Evolutionary conservation across 106 monocot genomes (phyloP), one percentile per base, ranked within the genome.

Genomic region (Posidonia australis): DNA sequence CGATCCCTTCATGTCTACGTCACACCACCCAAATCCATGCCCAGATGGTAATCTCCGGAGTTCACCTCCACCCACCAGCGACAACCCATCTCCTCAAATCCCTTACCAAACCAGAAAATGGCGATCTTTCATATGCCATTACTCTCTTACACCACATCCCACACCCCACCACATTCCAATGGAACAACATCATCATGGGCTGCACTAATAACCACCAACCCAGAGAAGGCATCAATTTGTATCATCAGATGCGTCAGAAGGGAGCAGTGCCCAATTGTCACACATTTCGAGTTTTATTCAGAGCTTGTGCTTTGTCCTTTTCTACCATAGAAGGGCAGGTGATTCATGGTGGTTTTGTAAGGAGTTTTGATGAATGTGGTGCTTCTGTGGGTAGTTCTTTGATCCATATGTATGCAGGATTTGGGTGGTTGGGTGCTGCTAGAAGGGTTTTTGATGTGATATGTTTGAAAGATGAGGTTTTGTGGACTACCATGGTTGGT

Each of bases 251-350:
- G 83, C 79, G 51, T 17, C 46, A 53, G n/a, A 32, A 24, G 3
- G 77, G 60, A 21, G 46, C 67, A 5, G 32, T 13, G 1, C 71
- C 73, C 7, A 83, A 86, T 49, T 45, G 66, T 1, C 75, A 75
- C 54, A 86, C 91, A 1, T 91, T 84, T 56, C 63, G 55, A 25
- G 74, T 77, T 77, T 25, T 86, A 16, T 79, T 91, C 77, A 81
- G 74, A 57, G 76, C 83, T 13, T 84, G 74, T 48, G 41, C 45
- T 42, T 12, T 47, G 29, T 54, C 69, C 2, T 46, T 32, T 14
- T 45, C 26, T 0, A 21, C 49, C 30, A 25, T n/a, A 13, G 67
- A 72, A 45, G 83, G 81, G 1, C 24, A 18, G 41, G n/a, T 58
- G 31, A 51, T 73, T 22, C 91, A 92, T 46, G 81, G 70, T 1